Base-by-base conservation (phyloP, 2,329 filamentous ascomycete species). In the Cladosporium colombiae region DNA sequence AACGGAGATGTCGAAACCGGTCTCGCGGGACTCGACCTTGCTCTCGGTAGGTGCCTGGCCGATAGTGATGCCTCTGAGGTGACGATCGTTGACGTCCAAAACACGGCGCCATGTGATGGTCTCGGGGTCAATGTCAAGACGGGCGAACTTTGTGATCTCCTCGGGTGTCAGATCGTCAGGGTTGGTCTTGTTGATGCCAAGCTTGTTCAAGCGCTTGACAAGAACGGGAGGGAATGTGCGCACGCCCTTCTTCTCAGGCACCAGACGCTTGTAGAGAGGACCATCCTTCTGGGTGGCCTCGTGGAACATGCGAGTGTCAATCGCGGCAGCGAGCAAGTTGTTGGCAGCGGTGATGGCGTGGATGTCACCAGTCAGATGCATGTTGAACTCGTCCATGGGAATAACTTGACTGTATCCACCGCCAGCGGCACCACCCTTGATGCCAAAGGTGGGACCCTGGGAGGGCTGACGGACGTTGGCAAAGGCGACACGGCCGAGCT, bases 341-440 rank as follows among this genome's bases (percentile, higher is more conserved):
- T 98, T 99, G 44, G 95, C 95, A 31, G 94, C 94, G 62, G 93
- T 93, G 75, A 99, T 95, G 70, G 95, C 95, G 78, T 99, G 95
- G 65, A 99, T 98, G 77, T 99, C 95, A 74, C 95, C 95, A 64
- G 95, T 99, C 74, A 99, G 82, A 79, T 99, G 95, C 76, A 99
- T 83, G 81, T 99, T 99, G 84, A 99, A 99, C 79, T 99, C 95
- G 74, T 99, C 95, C 95, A 99, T 99, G 66, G 95, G 95, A 74
- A 99, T 98, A 75, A 99, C 95, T 79, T 99, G 95, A 78, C 92
- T 97, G 86, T 98, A 99, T 46, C 95, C 95, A 78, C 95, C 95
- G 74, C 95, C 95, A 65, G 95, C 95, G 67, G 95, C 95, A 74
- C 95, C 95, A 69, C 95, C 95, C 85, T 99, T 99, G 85, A 99